Evolutionary conservation across 129 eudicot species (phyloP).

Genomic region (Ambrosia trifida): DNA sequence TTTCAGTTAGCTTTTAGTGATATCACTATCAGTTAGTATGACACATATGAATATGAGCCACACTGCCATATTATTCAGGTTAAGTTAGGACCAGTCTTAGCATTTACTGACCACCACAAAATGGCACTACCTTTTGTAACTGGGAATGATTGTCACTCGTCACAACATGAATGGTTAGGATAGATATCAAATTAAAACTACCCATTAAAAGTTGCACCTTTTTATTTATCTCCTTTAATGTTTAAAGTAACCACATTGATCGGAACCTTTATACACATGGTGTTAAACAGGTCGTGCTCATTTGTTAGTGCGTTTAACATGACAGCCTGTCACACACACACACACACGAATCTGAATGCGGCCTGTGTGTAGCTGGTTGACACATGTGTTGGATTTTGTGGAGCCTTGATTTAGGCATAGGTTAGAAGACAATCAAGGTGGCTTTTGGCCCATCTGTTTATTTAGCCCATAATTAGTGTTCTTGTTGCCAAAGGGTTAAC

Average conservation of each 20-base stretch:
- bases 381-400: no score
- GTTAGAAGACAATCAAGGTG: no score
- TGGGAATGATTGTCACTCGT: constrained; percentile 14
- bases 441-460: no score
- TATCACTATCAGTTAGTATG: constrained; percentile 11
- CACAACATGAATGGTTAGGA: constrained; percentile 29
- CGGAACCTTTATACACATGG: no score
- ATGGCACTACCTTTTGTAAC: constrained; percentile 10
- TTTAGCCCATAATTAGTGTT: no score
- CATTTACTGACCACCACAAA: constrained; percentile 31
- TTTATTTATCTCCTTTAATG: background rate
- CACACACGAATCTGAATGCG: background rate
- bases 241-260: background rate
- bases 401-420: no score
- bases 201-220: constrained; percentile 10
- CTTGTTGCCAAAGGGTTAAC: no score
- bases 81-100: constrained; percentile 28
- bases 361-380: no score
- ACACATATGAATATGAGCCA: constrained; percentile 23
- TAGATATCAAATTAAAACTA: constrained; percentile 9
- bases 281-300: background rate
- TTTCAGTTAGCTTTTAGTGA: constrained; percentile 18
- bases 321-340: no score
- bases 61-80: constrained; percentile 28
- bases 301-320: background rate